These are phyloP conservation scores for Ustulina deusta DNA, from an alignment of 2,329 filamentous ascomycete species.

Conservation along the genomic window DNA sequence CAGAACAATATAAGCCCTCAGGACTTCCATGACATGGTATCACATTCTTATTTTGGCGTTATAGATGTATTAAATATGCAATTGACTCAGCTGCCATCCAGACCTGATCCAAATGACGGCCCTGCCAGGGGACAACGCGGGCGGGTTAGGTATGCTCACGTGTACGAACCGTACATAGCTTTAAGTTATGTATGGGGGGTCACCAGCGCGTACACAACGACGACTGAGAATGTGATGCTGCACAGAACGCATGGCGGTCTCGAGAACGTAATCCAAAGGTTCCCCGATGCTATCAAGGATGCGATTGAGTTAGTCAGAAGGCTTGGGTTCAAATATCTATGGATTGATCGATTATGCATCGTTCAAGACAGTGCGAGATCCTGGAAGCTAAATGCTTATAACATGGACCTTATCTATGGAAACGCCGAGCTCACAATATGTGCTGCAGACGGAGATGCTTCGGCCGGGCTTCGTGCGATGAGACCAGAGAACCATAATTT, in stretches of 20 bases:
- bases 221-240: conserved; percentile 14
- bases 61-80: conserved; percentile 20
- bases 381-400: conserved; percentile 33
- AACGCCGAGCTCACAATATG: conserved; percentile 30
- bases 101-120: not conserved
- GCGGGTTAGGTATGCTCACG: not conserved
- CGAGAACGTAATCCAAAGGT: not conserved
- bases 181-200: conserved; percentile 23
- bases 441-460: conserved; percentile 30
- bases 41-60: conserved; percentile 23
- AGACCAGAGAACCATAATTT: conserved; percentile 11
- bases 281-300: conserved; percentile 10
- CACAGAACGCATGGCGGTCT: conserved; percentile 6
- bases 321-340: conserved; percentile 29
- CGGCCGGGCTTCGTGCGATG: conserved; percentile 15
- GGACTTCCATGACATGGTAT: conserved; percentile 8
- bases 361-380: conserved; percentile 37
- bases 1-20: not conserved
- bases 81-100: conserved; percentile 12
- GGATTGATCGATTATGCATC: conserved; percentile 44
- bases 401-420: conserved; percentile 39
- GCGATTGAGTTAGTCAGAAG: conserved; percentile 10
- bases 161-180: conserved; percentile 11
- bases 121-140: not conserved
- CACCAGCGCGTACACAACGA: conserved; percentile 3